phyloP scores from a whole-genome alignment of 768 basidiomycete species.

The Termitomyces sp. region DNA sequence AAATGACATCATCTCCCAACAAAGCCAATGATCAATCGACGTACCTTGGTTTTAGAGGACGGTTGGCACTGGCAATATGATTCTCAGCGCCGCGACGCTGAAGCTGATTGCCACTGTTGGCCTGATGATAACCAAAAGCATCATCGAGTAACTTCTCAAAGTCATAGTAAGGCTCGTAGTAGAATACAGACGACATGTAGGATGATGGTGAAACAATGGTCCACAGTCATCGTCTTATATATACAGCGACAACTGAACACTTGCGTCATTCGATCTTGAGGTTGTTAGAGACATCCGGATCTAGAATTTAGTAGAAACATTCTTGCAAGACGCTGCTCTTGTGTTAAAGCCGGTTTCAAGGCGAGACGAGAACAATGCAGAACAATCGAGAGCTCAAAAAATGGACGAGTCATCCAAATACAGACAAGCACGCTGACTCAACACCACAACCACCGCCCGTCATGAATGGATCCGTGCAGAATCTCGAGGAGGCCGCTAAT shows the following conservation, averaged over 20 bases:
- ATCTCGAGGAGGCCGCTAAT: slow-evolving; percentile 47
- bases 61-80: slow-evolving; percentile 4
- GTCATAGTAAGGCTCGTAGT: slow-evolving; percentile 37
- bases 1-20: neutral
- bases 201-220: neutral
- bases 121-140: slow-evolving; percentile 19
- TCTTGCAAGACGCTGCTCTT: neutral
- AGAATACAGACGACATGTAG: slow-evolving; percentile 21
- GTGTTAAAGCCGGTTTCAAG: neutral
- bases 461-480: slow-evolving; percentile 29
- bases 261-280: slow-evolving; percentile 4
- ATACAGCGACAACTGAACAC: neutral
- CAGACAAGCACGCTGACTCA: slow-evolving; percentile 8
- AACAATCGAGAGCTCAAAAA: neutral
- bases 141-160: slow-evolving; percentile 41
- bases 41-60: slow-evolving; percentile 18
- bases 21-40: neutral
- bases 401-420: slow-evolving; percentile 1
- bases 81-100: slow-evolving; percentile 8
- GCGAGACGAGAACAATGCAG: neutral
- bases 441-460: neutral
- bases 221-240: neutral
- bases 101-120: slow-evolving; percentile 4
- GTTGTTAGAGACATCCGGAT: neutral
- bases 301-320: neutral